phyloP scores from a whole-genome alignment of 352 stramenopile species.

The Pythium dissimile region DNA sequence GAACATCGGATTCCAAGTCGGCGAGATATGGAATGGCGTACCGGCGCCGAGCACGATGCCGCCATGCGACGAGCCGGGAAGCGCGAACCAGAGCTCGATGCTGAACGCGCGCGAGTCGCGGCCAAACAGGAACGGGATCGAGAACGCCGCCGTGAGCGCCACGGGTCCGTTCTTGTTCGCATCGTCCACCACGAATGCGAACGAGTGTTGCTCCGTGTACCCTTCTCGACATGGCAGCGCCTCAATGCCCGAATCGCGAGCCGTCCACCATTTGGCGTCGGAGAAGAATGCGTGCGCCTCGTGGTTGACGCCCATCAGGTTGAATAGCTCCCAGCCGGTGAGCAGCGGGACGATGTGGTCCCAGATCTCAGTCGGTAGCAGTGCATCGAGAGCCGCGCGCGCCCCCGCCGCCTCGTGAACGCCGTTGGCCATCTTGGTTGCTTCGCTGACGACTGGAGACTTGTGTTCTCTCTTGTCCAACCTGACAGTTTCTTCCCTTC shows the following conservation, averaged over 20 bases:
- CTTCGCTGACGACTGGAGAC: too few relatives aligned
- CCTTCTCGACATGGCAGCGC: not conserved
- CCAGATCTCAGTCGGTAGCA: slow-evolving; percentile 18
- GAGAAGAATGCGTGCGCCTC: slow-evolving; percentile 4
- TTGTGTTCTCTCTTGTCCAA: too few relatives aligned
- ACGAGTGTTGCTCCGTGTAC: slow-evolving; percentile 16
- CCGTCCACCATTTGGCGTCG: slow-evolving; percentile 12
- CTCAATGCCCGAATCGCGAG: not conserved
- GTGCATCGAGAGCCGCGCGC: slow-evolving; percentile 1
- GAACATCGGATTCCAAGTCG: slow-evolving; percentile 23
- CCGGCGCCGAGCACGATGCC: slow-evolving; percentile 20
- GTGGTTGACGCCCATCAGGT: slow-evolving; percentile 8
- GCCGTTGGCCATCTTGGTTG: too few relatives aligned
- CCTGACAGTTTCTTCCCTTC: too few relatives aligned
- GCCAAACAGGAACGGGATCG: slow-evolving; percentile 24
- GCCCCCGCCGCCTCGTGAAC: not conserved
- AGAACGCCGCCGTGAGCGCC: slow-evolving; percentile 18
- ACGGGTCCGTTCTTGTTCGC: not conserved
- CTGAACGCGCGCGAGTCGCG: slow-evolving; percentile 18
- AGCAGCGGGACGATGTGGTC: slow-evolving; percentile 17
- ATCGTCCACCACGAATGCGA: slow-evolving; percentile 14
- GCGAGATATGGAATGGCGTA: slow-evolving; percentile 24
- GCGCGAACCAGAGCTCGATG: slow-evolving; percentile 22
- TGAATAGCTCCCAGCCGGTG: slow-evolving; percentile 22
- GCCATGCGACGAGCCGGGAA: not conserved